Evolutionary conservation across 1,139 yeast genomes (phyloP).

Genomic region (Geotrichum aggregatum): DNA sequence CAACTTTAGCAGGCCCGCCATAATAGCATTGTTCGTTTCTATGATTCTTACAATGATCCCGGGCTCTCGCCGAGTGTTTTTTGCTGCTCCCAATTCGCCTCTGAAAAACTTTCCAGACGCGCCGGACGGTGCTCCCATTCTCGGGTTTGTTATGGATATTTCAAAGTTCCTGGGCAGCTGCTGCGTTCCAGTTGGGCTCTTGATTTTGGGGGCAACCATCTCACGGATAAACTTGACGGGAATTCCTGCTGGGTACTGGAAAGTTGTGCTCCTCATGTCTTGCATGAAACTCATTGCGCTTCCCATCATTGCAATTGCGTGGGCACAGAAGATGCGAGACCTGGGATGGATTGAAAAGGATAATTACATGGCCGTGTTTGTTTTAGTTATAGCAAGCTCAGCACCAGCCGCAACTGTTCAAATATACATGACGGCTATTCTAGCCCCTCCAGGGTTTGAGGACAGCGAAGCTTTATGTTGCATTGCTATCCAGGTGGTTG

Average conservation of each 20-base stretch:
- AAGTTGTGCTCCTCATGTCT: conserved; percentile 47
- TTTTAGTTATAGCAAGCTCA: conserved; percentile 70
- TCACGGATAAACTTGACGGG: conserved; percentile 60
- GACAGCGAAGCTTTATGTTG: conserved; percentile 81
- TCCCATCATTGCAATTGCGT: conserved; percentile 60
- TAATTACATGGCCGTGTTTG: conserved; percentile 60
- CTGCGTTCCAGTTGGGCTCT: conserved; percentile 79
- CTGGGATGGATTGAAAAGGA: conserved; percentile 50
- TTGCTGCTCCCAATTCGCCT: conserved; percentile 41
- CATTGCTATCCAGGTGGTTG: conserved; percentile 65
- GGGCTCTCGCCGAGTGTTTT: conserved; percentile 74
- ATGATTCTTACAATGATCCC: conserved; percentile 76
- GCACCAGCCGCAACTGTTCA: conserved; percentile 84
- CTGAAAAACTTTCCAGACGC: conserved; percentile 53
- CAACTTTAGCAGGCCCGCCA: conserved; percentile 68
- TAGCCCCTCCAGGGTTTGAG: conserved; percentile 52
- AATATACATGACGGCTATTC: conserved; percentile 79
- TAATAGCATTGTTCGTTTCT: conserved; percentile 59
- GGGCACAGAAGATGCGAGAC: conserved; percentile 48
- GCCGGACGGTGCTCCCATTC: conserved; percentile 79
- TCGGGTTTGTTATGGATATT: conserved; percentile 78
- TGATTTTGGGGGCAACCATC: conserved; percentile 80
- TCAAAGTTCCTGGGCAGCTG: conserved; percentile 79
- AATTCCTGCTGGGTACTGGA: conserved; percentile 71
- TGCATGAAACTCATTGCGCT: conserved; percentile 49